A percentile compares a stretch with the other conserved stretches of the same genome.
These are phyloP conservation scores for Saturnispora besseyi DNA, from an alignment of 805 yeast species.

Conservation along the genomic window DNA sequence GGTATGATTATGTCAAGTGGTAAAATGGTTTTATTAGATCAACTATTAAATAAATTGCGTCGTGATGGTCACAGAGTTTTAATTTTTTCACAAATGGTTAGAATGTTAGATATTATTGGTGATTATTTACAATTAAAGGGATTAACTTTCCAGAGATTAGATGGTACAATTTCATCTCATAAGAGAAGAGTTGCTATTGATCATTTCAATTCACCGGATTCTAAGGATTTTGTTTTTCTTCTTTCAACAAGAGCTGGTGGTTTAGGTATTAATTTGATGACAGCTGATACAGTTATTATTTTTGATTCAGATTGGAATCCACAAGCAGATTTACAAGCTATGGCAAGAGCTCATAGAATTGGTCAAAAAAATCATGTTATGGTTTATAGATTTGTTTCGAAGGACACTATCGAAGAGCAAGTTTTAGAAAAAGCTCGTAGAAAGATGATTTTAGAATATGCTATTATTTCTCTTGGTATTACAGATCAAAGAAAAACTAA, in stretches of 20 bases:
- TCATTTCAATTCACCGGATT: conserved; percentile 90
- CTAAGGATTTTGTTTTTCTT: conserved; percentile 84
- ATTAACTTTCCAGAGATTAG: conserved; percentile 80
- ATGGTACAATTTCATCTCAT: conserved; percentile 93
- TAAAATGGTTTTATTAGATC: conserved; percentile 93
- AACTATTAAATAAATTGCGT: conserved; percentile 69
- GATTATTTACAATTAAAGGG: conserved; percentile 88
- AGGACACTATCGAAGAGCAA: conserved; percentile 97
- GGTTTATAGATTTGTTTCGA: conserved; percentile 95
- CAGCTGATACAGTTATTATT: conserved; percentile 97
- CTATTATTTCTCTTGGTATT: conserved; percentile 91
- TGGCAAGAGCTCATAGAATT: conserved; percentile 99
- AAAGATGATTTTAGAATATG: conserved; percentile 97
- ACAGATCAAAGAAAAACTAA: conserved; percentile 56
- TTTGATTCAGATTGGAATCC: conserved; percentile 99
- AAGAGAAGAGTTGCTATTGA: conserved; percentile 92
- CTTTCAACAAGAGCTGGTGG: conserved; percentile 98
- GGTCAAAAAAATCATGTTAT: conserved; percentile 99
- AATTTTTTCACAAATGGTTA: conserved; percentile 94
- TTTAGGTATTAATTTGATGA: conserved; percentile 94
- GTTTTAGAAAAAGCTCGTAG: conserved; percentile 93
- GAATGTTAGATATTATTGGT: conserved; percentile 90
- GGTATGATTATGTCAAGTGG: conserved; percentile 98
- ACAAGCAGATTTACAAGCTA: conserved; percentile 97
- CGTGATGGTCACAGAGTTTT: conserved; percentile 95